Conservation (phyloP, 306 rosid genomes). For the Ormosia emarginata region DNA sequence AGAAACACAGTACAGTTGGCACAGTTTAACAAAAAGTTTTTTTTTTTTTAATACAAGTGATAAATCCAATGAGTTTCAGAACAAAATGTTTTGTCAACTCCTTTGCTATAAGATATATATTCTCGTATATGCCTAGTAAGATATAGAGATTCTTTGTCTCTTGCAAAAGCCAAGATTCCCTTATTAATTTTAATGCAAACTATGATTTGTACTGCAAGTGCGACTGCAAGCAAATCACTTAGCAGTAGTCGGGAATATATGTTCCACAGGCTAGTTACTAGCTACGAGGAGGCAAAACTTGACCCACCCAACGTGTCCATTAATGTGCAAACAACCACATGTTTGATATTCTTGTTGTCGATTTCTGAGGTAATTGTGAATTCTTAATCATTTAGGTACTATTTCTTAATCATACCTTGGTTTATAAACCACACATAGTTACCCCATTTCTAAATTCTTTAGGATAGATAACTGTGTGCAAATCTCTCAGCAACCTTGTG, state of each 20-base stretch:
- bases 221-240: not conserved
- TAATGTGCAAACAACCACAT: not conserved
- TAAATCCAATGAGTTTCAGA: not conserved
- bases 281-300: not conserved
- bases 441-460: not conserved
- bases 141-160: conserved; percentile 23
- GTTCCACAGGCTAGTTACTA: not conserved
- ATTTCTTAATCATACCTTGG: not conserved
- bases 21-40: not conserved
- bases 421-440: not conserved
- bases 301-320: not conserved
- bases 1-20: conserved; percentile 5
- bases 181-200: not conserved
- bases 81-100: conserved; percentile 31
- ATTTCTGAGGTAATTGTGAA: not conserved
- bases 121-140: conserved; percentile 20
- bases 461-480: not conserved
- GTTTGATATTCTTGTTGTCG: not conserved
- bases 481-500: not conserved
- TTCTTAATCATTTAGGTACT: not conserved
- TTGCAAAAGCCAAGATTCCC: conserved; percentile 29
- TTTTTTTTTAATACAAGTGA: not conserved
- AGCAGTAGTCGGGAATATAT: not conserved
- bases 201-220: not conserved
- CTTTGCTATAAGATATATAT: not conserved